Base-by-base conservation (phyloP, 345 rosid species). In the Arabis hirsuta region DNA sequence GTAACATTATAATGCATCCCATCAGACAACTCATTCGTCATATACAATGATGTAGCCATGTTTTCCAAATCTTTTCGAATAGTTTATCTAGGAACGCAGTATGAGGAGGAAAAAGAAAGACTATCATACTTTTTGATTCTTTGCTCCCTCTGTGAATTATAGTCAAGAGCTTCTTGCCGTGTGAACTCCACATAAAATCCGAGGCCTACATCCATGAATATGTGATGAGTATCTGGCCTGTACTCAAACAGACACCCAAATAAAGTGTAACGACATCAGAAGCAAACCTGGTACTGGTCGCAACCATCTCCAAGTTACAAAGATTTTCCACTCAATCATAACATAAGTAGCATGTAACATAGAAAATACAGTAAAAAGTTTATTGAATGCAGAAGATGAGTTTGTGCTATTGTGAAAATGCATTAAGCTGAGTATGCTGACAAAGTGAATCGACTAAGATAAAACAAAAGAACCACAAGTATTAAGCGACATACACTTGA, bases 161-260 rank as follows among this genome's bases (percentile, higher is more conserved):
- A 81, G 20, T 79, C 78, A 65, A 91, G 78, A 66, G 97, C 97
- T 79, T 91, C 97, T 20, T 86, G 78, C 88, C 94, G 82, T 24
- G 96, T 86, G 73, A 89, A 86, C 78, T 89, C 96, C 71, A 88
- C 96, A 64, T 92, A 86, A 55, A 92, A 89, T 36, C 96, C 96
- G 9, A 89, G 82, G 27, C 96, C 96, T 67, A 88, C 63, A 71
- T 88, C 94, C 66, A 89, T 82, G 82, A 88, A 85, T 63, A 89
- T 83, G 78, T 52, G 79, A 38, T 76, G 83, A 14, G 96, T 85
- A 73, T 89, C 87, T 62, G 94, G 86, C 73, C 96, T 92, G 83
- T 20, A 74, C 57, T 66, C 36, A 78, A 41, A 48, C 47, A 67
- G 3, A 68, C 56, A 61, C 56, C 24, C 38, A 38, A 46, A 39